phyloP scores from a whole-genome alignment of 352 stramenopile species.

The Phytophthora melonis region DNA sequence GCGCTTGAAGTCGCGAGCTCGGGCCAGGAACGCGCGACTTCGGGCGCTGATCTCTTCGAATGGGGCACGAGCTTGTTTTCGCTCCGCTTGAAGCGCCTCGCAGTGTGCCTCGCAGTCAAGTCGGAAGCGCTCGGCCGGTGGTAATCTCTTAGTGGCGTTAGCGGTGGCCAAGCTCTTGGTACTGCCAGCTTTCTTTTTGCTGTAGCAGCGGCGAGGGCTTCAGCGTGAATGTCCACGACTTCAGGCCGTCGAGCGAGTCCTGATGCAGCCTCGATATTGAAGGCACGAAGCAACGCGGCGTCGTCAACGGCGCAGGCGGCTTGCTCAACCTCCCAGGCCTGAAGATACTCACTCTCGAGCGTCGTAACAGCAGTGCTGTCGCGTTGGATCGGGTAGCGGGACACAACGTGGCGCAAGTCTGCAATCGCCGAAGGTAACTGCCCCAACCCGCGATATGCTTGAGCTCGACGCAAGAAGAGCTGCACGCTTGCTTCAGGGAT shows the following conservation, averaged over 20 bases:
- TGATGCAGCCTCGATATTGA: constrained; percentile 49
- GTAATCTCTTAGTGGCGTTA: constrained; percentile 5
- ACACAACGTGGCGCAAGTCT: constrained; percentile 52
- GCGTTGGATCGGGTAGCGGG: constrained; percentile 29
- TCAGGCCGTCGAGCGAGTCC: constrained; percentile 56
- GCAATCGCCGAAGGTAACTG: constrained; percentile 56
- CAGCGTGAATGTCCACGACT: constrained; percentile 46
- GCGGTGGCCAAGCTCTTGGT: not conserved
- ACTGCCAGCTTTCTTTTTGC: constrained; percentile 28
- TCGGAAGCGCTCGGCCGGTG: constrained; percentile 52
- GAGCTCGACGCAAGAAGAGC: constrained; percentile 54
- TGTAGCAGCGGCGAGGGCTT: constrained; percentile 24
- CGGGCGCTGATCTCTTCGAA: constrained; percentile 32
- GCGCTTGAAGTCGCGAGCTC: constrained; percentile 62
- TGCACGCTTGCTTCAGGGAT: constrained; percentile 41
- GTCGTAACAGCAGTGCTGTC: constrained; percentile 27
- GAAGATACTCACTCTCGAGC: constrained; percentile 29
- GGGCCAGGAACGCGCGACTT: constrained; percentile 35
- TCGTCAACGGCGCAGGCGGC: constrained; percentile 61
- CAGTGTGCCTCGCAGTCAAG: constrained; percentile 28
- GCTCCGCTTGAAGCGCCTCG: constrained; percentile 16
- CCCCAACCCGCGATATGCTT: constrained; percentile 55
- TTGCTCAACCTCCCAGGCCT: constrained; percentile 55
- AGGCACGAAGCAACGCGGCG: constrained; percentile 55
- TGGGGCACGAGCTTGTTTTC: constrained; percentile 5